Base-by-base conservation (phyloP, 352 stramenopile genomes). In the Globisporangium orthogonon region DNA sequence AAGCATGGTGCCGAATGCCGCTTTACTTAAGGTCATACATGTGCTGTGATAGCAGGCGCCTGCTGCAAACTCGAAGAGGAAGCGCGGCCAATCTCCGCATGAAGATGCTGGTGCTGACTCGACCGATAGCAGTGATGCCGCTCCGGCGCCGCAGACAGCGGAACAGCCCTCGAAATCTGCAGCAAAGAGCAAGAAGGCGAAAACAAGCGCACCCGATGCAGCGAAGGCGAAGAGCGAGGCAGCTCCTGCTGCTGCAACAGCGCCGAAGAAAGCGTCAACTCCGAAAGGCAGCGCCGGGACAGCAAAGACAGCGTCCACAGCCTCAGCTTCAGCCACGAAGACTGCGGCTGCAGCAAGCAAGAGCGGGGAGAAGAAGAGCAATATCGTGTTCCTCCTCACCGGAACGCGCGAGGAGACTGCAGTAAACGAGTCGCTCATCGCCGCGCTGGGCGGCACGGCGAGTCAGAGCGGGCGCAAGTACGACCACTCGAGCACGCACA, bases 351-450 rank as follows among this genome's bases (percentile, higher is more conserved):
- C 50, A 29, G 30, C 58, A 18, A 62, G 52, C 39, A 52, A 52
- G 31, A 28, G 40, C 44, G 44, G 28, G 7, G 30, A 11, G 14
- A 41, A 37, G 18, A 49, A 43, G 33, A 35, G 37, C 18, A 30
- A 56, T 2, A 67, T 65, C 9, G 57, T 80, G 13, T 94, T 95
- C 53, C 60, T 95, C 13, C 67, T 95, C 43, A 94, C 86, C 0
- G 86, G 86, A 4, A 77, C 65, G 50, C 78, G 80, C 29, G 83
- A 92, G 58, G 83, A 94, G 51, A 73, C 71, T 35, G 68, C 67
- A 29, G 63, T 91, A 33, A 87, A 94, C 51, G 84, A 86, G 45
- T 89, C 82, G 31, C 88, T 94, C 28, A 78, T 95, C 59, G 63
- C 74, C 31, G 70, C 68, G 2, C 62, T 95, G 17, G 83, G 80